These are phyloP conservation scores for Elaphomyces granulatus DNA, from an alignment of 495 filamentous ascomycete genomes.

Conservation along the genomic window DNA sequence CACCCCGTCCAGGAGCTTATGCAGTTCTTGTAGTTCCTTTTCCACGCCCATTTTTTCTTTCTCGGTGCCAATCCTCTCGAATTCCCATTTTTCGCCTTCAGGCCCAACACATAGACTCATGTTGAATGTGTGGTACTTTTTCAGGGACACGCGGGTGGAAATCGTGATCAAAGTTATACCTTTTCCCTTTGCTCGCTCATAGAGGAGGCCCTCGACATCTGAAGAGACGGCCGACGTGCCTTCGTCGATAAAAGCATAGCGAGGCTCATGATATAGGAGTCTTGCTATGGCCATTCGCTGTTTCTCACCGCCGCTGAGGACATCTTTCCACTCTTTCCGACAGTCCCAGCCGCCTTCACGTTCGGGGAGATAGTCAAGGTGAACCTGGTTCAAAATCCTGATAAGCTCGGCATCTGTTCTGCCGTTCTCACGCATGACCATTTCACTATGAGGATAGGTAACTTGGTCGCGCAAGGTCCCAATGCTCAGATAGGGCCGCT, in stretches of 20 bases:
- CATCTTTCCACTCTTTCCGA: slow-evolving; percentile 96
- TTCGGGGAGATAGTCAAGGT: slow-evolving; percentile 74
- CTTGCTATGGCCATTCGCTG: slow-evolving; percentile 85
- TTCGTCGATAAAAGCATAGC: slow-evolving; percentile 89
- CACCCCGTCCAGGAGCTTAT: slow-evolving; percentile 62
- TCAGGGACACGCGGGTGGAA: slow-evolving; percentile 79
- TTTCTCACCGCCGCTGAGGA: slow-evolving; percentile 95
- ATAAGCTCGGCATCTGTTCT: slow-evolving; percentile 61
- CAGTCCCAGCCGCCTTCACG: slow-evolving; percentile 96
- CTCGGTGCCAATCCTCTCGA: slow-evolving; percentile 84
- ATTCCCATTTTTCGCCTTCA: slow-evolving; percentile 56
- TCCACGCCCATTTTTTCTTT: slow-evolving; percentile 83
- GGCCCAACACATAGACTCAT: slow-evolving; percentile 65
- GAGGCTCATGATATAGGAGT: slow-evolving; percentile 84
- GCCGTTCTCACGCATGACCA: slow-evolving; percentile 78
- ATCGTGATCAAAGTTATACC: slow-evolving; percentile 94
- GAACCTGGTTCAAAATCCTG: slow-evolving; percentile 63
- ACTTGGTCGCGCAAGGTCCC: slow-evolving; percentile 97
- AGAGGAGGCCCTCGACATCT: slow-evolving; percentile 89
- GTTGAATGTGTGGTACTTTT: slow-evolving; percentile 87
- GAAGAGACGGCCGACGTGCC: slow-evolving; percentile 85
- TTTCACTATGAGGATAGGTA: slow-evolving; percentile 89
- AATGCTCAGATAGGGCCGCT: slow-evolving; percentile 82
- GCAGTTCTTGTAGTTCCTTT: slow-evolving; percentile 71
- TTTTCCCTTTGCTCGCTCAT: slow-evolving; percentile 79